Conservation (phyloP, 495 filamentous ascomycete species). For the Amphirosellinia nigrospora region DNA sequence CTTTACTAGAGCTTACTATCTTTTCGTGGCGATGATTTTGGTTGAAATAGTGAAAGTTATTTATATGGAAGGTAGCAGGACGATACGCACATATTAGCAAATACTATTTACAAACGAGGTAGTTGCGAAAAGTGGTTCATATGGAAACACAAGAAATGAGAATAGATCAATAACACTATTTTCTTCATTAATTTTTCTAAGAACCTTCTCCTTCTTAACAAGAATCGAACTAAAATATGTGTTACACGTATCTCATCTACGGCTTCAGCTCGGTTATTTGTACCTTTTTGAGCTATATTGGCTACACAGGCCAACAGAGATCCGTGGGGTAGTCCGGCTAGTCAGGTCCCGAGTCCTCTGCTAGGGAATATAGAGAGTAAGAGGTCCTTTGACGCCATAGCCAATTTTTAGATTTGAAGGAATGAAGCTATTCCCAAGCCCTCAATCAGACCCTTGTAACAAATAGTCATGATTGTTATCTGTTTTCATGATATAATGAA, state of each 20-base stretch:
- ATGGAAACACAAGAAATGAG: not conserved
- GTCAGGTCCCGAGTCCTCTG: too few relatives aligned
- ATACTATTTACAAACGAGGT: not conserved
- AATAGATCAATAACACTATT: not conserved
- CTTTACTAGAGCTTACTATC: not conserved
- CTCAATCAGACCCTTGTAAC: too few relatives aligned
- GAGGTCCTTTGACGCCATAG: too few relatives aligned
- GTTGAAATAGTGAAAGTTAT: not conserved
- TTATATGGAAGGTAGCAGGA: not conserved
- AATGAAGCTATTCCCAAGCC: too few relatives aligned
- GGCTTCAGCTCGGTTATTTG: too few relatives aligned
- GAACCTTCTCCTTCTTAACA: not conserved
- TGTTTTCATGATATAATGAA: not conserved
- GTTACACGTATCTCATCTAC: too few relatives aligned
- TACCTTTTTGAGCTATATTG: too few relatives aligned
- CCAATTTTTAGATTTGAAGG: too few relatives aligned
- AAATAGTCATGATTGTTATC: not conserved
- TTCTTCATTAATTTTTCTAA: not conserved
- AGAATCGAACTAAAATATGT: not conserved
- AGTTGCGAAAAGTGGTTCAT: not conserved
- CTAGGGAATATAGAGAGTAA: too few relatives aligned
- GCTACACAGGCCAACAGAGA: too few relatives aligned
- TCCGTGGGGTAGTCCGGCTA: too few relatives aligned
- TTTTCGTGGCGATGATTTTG: not conserved
- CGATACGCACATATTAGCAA: not conserved